Evolutionary conservation across 805 yeast genomes (phyloP).

Genomic region (Saccharomycopsis selenospora): DNA sequence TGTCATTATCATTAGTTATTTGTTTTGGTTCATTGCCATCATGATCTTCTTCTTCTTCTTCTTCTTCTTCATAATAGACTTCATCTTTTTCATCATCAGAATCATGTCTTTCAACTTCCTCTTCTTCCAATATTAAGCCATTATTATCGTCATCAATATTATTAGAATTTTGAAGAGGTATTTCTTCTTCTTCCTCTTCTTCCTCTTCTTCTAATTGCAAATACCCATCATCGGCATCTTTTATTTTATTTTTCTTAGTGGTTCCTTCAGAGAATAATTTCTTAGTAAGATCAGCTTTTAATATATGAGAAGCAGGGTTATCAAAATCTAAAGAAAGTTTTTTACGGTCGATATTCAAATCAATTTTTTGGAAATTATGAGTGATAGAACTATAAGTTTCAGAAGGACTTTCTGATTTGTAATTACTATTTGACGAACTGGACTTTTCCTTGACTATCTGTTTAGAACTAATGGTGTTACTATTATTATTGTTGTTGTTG

Average conservation of each 20-base stretch:
- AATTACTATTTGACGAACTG: too few relatives aligned
- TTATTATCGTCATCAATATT: constrained; percentile 20
- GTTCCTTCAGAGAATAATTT: too few relatives aligned
- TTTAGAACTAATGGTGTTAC: not conserved
- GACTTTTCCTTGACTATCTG: not conserved
- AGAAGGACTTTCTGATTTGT: not conserved
- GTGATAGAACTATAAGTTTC: not conserved
- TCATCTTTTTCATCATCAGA: constrained; percentile 26
- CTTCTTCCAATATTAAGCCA: constrained; percentile 22
- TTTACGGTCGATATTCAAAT: constrained; percentile 18
- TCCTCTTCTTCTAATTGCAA: too few relatives aligned
- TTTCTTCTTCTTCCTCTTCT: constrained; percentile 25
- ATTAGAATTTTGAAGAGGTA: constrained; percentile 20
- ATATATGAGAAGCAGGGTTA: constrained; percentile 19
- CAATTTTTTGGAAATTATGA: constrained; percentile 10
- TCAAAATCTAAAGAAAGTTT: constrained; percentile 20
- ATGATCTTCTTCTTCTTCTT: constrained; percentile 23
- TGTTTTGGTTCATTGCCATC: constrained; percentile 26
- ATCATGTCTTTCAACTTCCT: constrained; percentile 21
- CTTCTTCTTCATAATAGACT: constrained; percentile 22
- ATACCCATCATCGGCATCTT: too few relatives aligned
- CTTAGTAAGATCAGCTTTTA: constrained; percentile 22
- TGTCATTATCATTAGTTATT: too few relatives aligned
- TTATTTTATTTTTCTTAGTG: too few relatives aligned
- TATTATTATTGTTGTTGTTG: not conserved